Conservation (phyloP, 352 stramenopile genomes). For the Globisporangium abappressorium region DNA sequence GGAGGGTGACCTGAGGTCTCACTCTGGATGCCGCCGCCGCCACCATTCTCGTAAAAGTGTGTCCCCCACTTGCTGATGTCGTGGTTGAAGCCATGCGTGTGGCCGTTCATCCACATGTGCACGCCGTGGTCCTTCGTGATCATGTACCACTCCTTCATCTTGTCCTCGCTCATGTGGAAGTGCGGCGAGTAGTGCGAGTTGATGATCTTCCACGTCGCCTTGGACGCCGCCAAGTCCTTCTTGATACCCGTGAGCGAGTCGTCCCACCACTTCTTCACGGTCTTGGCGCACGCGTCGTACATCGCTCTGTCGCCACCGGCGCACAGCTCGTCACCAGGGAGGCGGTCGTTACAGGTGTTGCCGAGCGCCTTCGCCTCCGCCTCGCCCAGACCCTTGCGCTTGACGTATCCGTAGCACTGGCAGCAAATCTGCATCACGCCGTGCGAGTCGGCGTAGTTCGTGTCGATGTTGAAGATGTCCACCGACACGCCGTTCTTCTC, state of each 20-base stretch:
- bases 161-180: constrained; percentile 87
- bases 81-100: constrained; percentile 86
- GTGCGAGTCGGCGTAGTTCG: constrained; percentile 83
- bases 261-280: constrained; percentile 79
- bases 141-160: constrained; percentile 88
- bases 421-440: constrained; percentile 84
- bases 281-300: constrained; percentile 75
- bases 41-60: constrained; percentile 87
- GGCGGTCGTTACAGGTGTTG: constrained; percentile 69
- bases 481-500: constrained; percentile 79
- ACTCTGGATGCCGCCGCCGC: constrained; percentile 81
- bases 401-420: constrained; percentile 86
- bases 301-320: constrained; percentile 61
- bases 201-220: constrained; percentile 82
- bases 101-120: constrained; percentile 68
- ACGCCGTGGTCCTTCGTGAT: constrained; percentile 73
- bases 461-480: constrained; percentile 89
- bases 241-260: constrained; percentile 65
- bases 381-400: constrained; percentile 49
- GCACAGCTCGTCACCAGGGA: constrained; percentile 63
- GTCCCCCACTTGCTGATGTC: constrained; percentile 83
- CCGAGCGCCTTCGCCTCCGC: constrained; percentile 52
- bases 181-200: constrained; percentile 90
- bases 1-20: constrained; percentile 78
- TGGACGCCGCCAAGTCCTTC: constrained; percentile 68